These are phyloP conservation scores for Beverwykella pulmonaria DNA, from an alignment of 495 filamentous ascomycete genomes.

Conservation along the genomic window DNA sequence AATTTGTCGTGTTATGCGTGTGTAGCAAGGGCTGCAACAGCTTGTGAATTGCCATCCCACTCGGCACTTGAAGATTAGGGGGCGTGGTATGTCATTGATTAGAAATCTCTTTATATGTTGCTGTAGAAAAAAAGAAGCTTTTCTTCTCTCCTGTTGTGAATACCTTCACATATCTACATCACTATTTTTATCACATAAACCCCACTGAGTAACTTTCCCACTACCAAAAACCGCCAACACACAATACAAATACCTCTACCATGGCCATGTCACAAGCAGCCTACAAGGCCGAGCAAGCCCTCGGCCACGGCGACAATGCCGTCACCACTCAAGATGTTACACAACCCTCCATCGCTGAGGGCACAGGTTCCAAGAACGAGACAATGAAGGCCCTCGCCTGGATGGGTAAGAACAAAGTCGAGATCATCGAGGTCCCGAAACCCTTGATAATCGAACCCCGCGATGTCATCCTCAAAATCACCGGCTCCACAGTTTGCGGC, in stretches of 20 bases:
- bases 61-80: slow-evolving; percentile 1
- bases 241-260: not conserved
- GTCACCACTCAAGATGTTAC: slow-evolving; percentile 61
- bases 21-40: slow-evolving; percentile 1
- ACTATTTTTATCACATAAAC: too few species aligned
- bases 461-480: slow-evolving; percentile 84
- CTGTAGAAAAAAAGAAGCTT: slow-evolving; percentile 2
- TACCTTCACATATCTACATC: too few species aligned
- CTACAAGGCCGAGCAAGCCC: slow-evolving; percentile 61
- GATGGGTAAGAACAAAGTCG: slow-evolving; percentile 70
- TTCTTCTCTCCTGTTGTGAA: too few species aligned
- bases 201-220: not conserved
- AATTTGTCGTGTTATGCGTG: not conserved
- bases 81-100: slow-evolving; percentile 19
- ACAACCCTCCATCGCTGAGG: slow-evolving; percentile 46
- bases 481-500: slow-evolving; percentile 84
- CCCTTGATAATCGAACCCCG: slow-evolving; percentile 70
- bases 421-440: slow-evolving; percentile 62
- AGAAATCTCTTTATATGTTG: slow-evolving; percentile 12
- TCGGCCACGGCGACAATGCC: slow-evolving; percentile 66
- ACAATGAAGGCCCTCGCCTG: slow-evolving; percentile 75
- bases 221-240: not conserved
- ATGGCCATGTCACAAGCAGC: slow-evolving; percentile 63
- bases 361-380: slow-evolving; percentile 49
- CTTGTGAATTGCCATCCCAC: not conserved